Evolutionary conservation across 352 stramenopile species (phyloP).

Genomic region (Poterioochromonas sp.): DNA sequence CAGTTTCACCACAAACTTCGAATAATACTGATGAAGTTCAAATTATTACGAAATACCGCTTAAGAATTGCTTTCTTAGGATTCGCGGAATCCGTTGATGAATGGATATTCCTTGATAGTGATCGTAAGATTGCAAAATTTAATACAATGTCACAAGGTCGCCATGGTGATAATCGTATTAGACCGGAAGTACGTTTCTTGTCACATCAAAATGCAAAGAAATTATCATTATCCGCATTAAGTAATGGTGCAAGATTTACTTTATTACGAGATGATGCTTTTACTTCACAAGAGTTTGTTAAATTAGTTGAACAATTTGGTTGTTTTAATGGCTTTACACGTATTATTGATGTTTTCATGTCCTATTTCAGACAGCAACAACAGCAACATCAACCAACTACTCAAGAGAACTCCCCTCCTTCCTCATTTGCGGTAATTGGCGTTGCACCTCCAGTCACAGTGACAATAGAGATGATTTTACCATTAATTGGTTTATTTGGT

Average conservation of each 20-base stretch:
- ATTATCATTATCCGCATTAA: neutral
- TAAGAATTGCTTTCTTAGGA: conserved; percentile 6
- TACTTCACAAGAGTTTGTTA: neutral
- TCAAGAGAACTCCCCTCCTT: no score
- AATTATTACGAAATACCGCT: neutral
- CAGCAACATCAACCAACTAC: no score
- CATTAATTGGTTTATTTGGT: no score
- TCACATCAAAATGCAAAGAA: neutral
- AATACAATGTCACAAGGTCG: neutral
- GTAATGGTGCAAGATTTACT: neutral
- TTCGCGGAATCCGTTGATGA: neutral
- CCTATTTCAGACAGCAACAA: no score
- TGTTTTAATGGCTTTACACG: neutral
- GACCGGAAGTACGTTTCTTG: neutral
- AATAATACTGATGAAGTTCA: neutral
- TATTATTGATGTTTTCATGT: no score
- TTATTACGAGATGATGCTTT: neutral
- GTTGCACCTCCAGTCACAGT: no score
- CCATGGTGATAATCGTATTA: neutral
- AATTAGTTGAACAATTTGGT: neutral
- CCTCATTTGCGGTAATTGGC: no score
- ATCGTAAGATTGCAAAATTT: neutral
- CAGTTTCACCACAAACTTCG: neutral
- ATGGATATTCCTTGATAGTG: neutral
- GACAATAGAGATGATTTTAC: no score